phyloP scores from a whole-genome alignment of 148 eudicot genomes.

The Chenopodium formosanum region DNA sequence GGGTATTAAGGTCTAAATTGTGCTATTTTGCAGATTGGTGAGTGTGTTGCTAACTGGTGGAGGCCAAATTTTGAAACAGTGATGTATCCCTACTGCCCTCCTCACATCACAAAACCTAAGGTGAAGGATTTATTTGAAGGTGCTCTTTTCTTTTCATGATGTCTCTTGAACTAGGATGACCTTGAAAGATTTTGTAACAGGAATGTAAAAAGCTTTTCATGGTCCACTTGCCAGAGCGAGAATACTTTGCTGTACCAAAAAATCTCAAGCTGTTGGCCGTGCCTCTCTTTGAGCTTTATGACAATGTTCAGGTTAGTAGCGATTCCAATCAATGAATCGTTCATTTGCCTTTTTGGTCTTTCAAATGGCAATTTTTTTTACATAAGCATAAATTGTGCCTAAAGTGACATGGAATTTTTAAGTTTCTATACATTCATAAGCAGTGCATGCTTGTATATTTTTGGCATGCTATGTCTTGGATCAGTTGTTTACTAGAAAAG shows the following conservation, averaged over 20 bases:
- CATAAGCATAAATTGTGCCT: neutral
- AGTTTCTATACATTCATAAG: neutral
- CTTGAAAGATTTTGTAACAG: conserved; percentile 37
- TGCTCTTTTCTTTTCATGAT: neutral
- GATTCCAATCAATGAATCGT: neutral
- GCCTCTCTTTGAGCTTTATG: conserved; percentile 93
- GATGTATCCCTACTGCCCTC: conserved; percentile 53
- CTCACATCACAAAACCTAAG: conserved; percentile 76
- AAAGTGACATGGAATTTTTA: neutral
- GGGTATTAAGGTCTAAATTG: neutral
- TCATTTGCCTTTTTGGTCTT: neutral
- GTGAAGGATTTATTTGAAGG: conserved; percentile 30
- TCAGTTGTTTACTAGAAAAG: neutral
- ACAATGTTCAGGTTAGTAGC: conserved; percentile 77
- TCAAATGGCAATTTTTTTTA: neutral
- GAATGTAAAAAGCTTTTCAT: conserved; percentile 92
- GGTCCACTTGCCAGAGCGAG: conserved; percentile 85
- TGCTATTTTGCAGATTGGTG: conserved; percentile 36
- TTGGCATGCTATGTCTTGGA: neutral
- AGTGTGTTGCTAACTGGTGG: conserved; percentile 55
- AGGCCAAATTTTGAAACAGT: conserved; percentile 54
- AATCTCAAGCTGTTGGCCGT: conserved; percentile 93
- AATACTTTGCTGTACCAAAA: conserved; percentile 94
- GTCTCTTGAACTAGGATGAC: conserved; percentile 17
- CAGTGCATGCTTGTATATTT: neutral